Base-by-base conservation (phyloP, 768 basidiomycete species). In the Amanita inopinata region DNA sequence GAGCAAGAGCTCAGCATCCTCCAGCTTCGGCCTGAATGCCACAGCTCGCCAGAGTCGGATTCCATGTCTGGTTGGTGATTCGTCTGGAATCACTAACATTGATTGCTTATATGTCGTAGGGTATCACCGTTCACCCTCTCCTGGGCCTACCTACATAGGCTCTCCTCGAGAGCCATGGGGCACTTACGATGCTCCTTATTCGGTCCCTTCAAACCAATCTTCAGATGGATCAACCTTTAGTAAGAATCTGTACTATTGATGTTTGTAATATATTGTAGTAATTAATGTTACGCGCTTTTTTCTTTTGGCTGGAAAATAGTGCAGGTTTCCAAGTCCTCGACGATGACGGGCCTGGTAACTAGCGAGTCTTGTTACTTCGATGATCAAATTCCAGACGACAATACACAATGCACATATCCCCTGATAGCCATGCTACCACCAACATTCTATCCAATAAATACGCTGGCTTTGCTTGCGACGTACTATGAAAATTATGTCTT, bases 241-340 rank as follows among this genome's bases (percentile, higher is more conserved):
- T 82, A 82, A 82, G 80, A 74, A 61, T 54, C 63, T 73, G 78
- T 80, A 80, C 72, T 77, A 76, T 71, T 78, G 67, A 78, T 70
- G 71, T 64, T 67, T 64, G 67, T 73, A 71, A 71, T 76, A 73
- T 75, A 75, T 78, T 46, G 77, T 70, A 71, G 67, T 73, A 65
- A 76, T 80, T 74, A 80, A 78, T 38, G 65, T 49, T 39, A 28
- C 23, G 12, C 22, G 40, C 28, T 66, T 40, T 41, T 70, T 63
- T 67, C 63, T 61, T 69, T 19, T 11, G 17, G 23, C 18, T 41
- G 6, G 14, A 22, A 34, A n/a, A 31, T 24, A 31, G 27, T 44
- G 32, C 33, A 22, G 27, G 27, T 28, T 7, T 7, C 27, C 7
- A 28, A n/a, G n/a, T n/a, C n/a, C n/a, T n/a, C n/a, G n/a, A n/a